phyloP scores from a whole-genome alignment of 352 stramenopile genomes.

The Pythium rhizo-oryzae region DNA sequence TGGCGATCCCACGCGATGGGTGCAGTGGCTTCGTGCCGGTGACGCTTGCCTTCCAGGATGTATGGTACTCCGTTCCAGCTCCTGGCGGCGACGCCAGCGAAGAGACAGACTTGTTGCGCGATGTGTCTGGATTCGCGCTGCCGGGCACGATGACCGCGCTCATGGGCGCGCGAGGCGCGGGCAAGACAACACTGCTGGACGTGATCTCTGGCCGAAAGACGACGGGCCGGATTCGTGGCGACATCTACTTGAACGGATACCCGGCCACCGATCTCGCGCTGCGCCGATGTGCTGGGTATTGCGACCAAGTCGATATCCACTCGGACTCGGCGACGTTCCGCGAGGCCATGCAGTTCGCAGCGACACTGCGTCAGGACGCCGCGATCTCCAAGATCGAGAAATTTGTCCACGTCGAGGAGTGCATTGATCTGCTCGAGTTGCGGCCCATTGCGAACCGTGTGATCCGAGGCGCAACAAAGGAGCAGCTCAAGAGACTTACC shows the following conservation, averaged over 20 bases:
- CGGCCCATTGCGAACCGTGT: constrained; percentile 30
- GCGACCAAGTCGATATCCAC: constrained; percentile 35
- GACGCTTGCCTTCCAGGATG: constrained; percentile 35
- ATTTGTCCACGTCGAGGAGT: constrained; percentile 33
- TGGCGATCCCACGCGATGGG: constrained; percentile 24
- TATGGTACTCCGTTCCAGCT: constrained; percentile 38
- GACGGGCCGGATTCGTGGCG: constrained; percentile 53
- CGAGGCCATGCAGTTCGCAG: constrained; percentile 87
- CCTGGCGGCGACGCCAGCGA: constrained; percentile 26
- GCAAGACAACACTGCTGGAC: constrained; percentile 93
- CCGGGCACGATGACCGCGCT: constrained; percentile 51
- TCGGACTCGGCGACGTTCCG: constrained; percentile 81
- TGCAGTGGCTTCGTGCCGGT: constrained; percentile 34
- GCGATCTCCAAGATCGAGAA: constrained; percentile 33
- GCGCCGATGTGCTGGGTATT: constrained; percentile 24
- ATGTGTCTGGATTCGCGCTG: constrained; percentile 38
- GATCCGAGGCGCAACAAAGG: constrained; percentile 31
- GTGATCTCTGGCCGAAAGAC: constrained; percentile 90
- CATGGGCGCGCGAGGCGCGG: constrained; percentile 52
- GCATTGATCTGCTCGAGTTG: constrained; percentile 40
- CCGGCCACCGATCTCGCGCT: constrained; percentile 29
- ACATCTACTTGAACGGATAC: constrained; percentile 48
- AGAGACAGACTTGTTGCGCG: constrained; percentile 55
- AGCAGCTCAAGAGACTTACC: constrained; percentile 41
- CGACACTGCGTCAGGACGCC: constrained; percentile 52